These are phyloP conservation scores for Herpetomonas samuelpessoai DNA, from an alignment of 208 protist species.

Conservation along the genomic window DNA sequence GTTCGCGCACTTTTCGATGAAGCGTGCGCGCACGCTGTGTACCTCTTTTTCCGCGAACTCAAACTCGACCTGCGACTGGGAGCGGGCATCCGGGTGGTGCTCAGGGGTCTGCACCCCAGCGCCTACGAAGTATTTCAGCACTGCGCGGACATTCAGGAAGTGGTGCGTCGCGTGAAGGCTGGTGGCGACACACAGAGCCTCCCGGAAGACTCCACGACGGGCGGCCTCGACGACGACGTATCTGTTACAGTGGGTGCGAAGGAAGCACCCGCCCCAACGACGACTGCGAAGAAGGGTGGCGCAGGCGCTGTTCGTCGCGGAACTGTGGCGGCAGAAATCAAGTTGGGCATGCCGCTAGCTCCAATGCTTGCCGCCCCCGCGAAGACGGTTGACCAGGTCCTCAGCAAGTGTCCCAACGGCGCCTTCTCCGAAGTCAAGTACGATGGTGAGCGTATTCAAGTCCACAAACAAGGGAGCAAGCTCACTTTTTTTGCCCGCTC, in stretches of 20 bases:
- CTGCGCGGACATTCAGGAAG: conserved; percentile 41
- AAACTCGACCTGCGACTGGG: conserved; percentile 37
- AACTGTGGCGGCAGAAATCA: conserved; percentile 17
- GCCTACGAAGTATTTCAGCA: conserved; percentile 44
- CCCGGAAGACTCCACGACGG: conserved; percentile 9
- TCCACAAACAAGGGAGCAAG: conserved; percentile 62
- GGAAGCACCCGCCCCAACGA: conserved; percentile 1
- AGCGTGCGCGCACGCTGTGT: conserved; percentile 25
- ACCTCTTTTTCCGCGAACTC: conserved; percentile 38
- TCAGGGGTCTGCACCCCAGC: conserved; percentile 29
- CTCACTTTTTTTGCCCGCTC: conserved; percentile 71
- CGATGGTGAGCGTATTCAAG: conserved; percentile 88
- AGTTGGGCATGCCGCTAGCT: conserved; percentile 37
- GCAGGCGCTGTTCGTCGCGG: not conserved
- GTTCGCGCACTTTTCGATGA: conserved; percentile 22
- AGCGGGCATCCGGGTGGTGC: conserved; percentile 37
- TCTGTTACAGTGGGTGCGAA: not conserved
- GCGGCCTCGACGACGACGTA: not conserved
- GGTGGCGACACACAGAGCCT: conserved; percentile 12
- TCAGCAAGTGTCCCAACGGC: conserved; percentile 74
- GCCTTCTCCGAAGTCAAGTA: conserved; percentile 88
- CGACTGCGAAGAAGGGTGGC: not conserved
- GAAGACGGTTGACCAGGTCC: conserved; percentile 29
- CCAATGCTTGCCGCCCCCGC: conserved; percentile 52
- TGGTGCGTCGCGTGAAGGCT: conserved; percentile 27